Evolutionary conservation across 1,139 yeast genomes (phyloP).

Genomic region (Zygosaccharomyces pseudobailii): DNA sequence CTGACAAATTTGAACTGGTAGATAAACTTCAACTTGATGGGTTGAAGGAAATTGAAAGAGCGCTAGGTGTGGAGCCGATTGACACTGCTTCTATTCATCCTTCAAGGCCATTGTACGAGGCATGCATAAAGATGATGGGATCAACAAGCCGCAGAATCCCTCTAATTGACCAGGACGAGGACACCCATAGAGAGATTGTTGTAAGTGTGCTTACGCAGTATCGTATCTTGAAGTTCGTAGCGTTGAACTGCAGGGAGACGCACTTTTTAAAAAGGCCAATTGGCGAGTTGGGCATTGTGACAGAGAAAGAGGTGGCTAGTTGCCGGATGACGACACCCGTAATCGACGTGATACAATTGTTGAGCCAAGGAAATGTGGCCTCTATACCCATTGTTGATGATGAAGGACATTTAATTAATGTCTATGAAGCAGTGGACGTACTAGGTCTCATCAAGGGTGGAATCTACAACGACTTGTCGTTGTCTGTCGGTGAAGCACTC

Average conservation of each 20-base stretch:
- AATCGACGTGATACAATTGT: slow-evolving; percentile 81
- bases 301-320: slow-evolving; percentile 57
- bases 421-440: slow-evolving; percentile 95
- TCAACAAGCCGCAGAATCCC: slow-evolving; percentile 93
- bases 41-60: slow-evolving; percentile 75
- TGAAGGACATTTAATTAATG: slow-evolving; percentile 68
- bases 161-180: slow-evolving; percentile 88
- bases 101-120: slow-evolving; percentile 82
- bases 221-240: slow-evolving; percentile 90
- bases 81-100: slow-evolving; percentile 92
- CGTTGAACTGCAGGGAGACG: slow-evolving; percentile 93
- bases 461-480: slow-evolving; percentile 80
- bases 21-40: slow-evolving; percentile 86
- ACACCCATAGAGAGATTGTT: slow-evolving; percentile 88
- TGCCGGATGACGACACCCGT: slow-evolving; percentile 93
- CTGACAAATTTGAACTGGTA: slow-evolving; percentile 84
- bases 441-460: slow-evolving; percentile 92
- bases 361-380: slow-evolving; percentile 75
- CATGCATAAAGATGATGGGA: slow-evolving; percentile 87
- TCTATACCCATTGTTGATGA: slow-evolving; percentile 93
- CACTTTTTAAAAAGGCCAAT: slow-evolving; percentile 77
- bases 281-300: slow-evolving; percentile 61
- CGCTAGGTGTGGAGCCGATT: slow-evolving; percentile 82
- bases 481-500: slow-evolving; percentile 94
- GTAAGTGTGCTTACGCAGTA: slow-evolving; percentile 95